phyloP scores from a whole-genome alignment of 1,284 basidiomycete genomes.

The Vanrija humicola region DNA sequence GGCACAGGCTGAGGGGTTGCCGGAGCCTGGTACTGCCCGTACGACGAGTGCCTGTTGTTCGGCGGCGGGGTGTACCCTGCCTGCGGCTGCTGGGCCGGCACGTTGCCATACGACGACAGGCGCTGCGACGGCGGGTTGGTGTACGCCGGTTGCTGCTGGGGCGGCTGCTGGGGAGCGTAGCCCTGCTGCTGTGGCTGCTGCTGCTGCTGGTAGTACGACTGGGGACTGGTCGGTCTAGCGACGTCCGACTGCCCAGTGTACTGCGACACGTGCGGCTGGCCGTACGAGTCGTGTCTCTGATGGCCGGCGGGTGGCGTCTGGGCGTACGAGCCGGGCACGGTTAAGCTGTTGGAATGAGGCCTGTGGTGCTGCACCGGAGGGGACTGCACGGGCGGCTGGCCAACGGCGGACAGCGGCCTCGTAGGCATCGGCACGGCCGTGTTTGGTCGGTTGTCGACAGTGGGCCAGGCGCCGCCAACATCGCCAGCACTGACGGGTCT shows the following conservation, averaged over 20 bases:
- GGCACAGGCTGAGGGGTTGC: not conserved
- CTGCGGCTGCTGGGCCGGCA: not conserved
- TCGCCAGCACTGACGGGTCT: constrained; percentile 6
- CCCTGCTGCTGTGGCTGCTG: not conserved
- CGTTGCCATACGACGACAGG: not conserved
- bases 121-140: not conserved
- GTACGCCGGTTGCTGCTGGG: not conserved
- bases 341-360: constrained; percentile 3
- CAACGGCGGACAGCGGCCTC: not conserved
- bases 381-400: not conserved
- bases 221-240: constrained; percentile 8
- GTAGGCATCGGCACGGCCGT: not conserved
- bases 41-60: not conserved
- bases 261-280: not conserved
- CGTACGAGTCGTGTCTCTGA: no score
- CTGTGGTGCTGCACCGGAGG: not conserved
- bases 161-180: not conserved
- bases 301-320: not conserved
- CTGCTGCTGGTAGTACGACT: not conserved
- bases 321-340: not conserved
- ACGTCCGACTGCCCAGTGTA: not conserved
- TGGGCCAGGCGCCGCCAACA: no score
- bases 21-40: not conserved
- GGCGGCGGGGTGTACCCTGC: not conserved
- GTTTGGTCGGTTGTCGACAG: not conserved